A percentile compares a stretch with the other conserved stretches of the same genome.
Evolutionary conservation across 306 rosid genomes (phyloP).

Genomic region (Prunus salicina): DNA sequence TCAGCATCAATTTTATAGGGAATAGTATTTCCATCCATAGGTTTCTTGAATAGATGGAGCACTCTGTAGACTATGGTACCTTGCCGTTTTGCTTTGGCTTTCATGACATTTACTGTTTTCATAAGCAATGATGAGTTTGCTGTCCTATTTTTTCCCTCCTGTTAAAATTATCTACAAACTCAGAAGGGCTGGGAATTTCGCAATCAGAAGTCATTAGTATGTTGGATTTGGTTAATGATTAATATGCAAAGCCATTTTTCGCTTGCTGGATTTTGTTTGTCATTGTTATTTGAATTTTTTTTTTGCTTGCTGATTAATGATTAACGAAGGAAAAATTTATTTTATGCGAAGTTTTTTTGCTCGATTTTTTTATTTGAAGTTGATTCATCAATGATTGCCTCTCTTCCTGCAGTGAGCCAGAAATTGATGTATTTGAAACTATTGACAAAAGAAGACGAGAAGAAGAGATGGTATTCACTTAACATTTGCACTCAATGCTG

Average conservation of each 20-base stretch:
- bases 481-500: constrained; percentile 16
- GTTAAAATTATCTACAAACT: background rate
- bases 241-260: constrained; percentile 14
- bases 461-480: constrained; percentile 63
- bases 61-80: constrained; percentile 12
- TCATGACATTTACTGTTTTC: constrained; percentile 10
- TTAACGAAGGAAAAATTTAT: background rate
- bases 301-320: no score
- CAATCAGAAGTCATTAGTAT: constrained; percentile 2
- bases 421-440: constrained; percentile 90
- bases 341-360: background rate
- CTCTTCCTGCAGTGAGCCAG: constrained; percentile 74
- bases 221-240: constrained; percentile 6
- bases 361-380: background rate
- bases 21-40: constrained; percentile 1
- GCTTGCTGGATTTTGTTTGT: constrained; percentile 3
- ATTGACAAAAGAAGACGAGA: constrained; percentile 79
- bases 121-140: constrained; percentile 4
- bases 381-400: constrained; percentile 2
- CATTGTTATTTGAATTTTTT: background rate
- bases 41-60: constrained; percentile 9
- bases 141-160: background rate
- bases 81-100: background rate
- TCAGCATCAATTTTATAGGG: constrained; percentile 6
- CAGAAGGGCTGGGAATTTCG: background rate